A percentile compares a stretch with the other conserved stretches of the same genome.
These are phyloP conservation scores for Aspergillus conjunctus DNA, from an alignment of 495 filamentous ascomycete species.

Conservation along the genomic window DNA sequence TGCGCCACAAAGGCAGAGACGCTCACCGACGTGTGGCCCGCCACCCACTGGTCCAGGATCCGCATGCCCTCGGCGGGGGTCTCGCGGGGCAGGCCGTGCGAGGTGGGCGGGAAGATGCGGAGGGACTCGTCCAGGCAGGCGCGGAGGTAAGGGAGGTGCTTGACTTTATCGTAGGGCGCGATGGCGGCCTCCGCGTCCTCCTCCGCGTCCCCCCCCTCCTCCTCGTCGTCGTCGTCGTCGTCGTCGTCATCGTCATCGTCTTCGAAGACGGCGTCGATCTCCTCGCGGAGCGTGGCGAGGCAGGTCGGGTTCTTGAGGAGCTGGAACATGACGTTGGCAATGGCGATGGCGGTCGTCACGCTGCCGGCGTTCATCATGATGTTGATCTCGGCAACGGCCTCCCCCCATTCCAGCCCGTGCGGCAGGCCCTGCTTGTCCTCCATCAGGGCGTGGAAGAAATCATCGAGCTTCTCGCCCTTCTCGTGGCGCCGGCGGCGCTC, in stretches of 20 bases:
- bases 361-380: conserved; percentile 56
- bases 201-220: background rate
- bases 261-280: conserved; percentile 53
- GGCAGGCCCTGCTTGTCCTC: conserved; percentile 52
- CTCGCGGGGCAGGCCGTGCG: conserved; percentile 39
- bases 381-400: conserved; percentile 38
- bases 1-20: conserved; percentile 38
- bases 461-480: conserved; percentile 55
- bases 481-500: conserved; percentile 46
- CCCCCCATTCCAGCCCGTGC: conserved; percentile 39
- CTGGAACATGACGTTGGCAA: conserved; percentile 56
- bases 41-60: conserved; percentile 44
- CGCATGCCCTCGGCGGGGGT: conserved; percentile 40
- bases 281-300: conserved; percentile 55
- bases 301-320: conserved; percentile 55
- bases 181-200: conserved; percentile 28
- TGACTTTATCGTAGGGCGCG: conserved; percentile 49
- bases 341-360: conserved; percentile 56
- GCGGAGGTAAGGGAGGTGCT: conserved; percentile 43
- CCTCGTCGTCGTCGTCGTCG: background rate
- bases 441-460: conserved; percentile 60
- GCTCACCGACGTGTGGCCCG: conserved; percentile 37
- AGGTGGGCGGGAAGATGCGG: conserved; percentile 44
- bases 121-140: conserved; percentile 53
- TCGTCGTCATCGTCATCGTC: background rate